Percentiles rank a stretch among this genome's conserved stretches.
Conservation (phyloP, 495 filamentous ascomycete species). For the Amorphotheca resinae region DNA sequence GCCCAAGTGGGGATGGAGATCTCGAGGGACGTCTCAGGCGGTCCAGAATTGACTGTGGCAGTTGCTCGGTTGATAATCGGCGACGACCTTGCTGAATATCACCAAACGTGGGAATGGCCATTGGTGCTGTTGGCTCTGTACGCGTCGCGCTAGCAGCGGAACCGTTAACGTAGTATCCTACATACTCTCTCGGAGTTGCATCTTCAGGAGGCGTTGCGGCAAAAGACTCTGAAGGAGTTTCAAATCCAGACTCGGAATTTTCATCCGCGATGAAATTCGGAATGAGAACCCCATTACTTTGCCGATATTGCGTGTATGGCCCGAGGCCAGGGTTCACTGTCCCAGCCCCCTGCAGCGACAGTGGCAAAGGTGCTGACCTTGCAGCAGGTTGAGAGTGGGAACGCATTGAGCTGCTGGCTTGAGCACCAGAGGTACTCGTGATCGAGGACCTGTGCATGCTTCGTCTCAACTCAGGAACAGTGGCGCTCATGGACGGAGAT, state of each 20-base stretch:
- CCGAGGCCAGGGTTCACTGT: slow-evolving; percentile 23
- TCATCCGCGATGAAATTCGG: slow-evolving; percentile 39
- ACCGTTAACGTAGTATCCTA: slow-evolving; percentile 29
- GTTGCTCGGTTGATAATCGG: slow-evolving; percentile 35
- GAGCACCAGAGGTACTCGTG: slow-evolving; percentile 27
- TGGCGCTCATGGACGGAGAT: slow-evolving; percentile 30
- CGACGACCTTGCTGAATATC: slow-evolving; percentile 30
- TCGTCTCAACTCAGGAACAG: slow-evolving; percentile 33
- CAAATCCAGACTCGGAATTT: slow-evolving; percentile 23
- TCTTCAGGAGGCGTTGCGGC: slow-evolving; percentile 10
- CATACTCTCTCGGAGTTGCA: slow-evolving; percentile 19
- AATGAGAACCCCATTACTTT: slow-evolving; percentile 30
- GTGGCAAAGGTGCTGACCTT: slow-evolving; percentile 23
- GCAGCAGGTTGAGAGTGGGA: slow-evolving; percentile 46
- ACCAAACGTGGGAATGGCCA: slow-evolving; percentile 30
- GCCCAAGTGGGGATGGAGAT: slow-evolving; percentile 41
- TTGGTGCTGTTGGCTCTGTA: slow-evolving; percentile 21
- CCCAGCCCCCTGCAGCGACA: slow-evolving; percentile 18
- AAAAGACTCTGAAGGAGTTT: background rate
- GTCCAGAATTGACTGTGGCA: slow-evolving; percentile 37
- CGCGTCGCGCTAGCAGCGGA: slow-evolving; percentile 24
- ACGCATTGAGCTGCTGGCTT: slow-evolving; percentile 31
- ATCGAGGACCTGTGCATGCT: slow-evolving; percentile 35
- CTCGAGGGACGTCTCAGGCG: slow-evolving; percentile 37
- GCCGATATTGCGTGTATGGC: slow-evolving; percentile 21